Percentiles rank a stretch among this genome's conserved stretches.
Evolutionary conservation across 2,329 filamentous ascomycete species (phyloP).

Genomic region (Verticillium longisporum): DNA sequence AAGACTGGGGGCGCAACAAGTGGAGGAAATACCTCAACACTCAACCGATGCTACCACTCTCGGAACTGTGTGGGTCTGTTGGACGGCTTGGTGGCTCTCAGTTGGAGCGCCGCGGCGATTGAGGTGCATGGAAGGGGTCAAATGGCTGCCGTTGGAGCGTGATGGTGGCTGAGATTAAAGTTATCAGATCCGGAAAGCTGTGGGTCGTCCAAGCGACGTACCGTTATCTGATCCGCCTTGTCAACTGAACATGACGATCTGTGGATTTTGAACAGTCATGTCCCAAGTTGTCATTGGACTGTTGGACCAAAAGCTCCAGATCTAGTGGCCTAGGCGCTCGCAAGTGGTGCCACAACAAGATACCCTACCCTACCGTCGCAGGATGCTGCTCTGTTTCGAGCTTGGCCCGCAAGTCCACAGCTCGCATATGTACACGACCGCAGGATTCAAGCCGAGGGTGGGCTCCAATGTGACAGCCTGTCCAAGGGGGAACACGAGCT

Average conservation of each 20-base stretch:
- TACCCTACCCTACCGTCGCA: neutral
- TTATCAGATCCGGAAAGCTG: neutral
- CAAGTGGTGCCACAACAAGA: neutral
- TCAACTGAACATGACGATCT: neutral
- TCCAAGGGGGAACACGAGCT: neutral
- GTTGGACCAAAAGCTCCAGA: neutral
- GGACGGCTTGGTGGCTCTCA: neutral
- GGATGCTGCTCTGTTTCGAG: neutral
- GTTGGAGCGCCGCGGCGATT: neutral
- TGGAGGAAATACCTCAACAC: neutral
- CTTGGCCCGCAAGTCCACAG: neutral
- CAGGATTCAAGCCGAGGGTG: neutral
- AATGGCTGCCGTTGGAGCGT: neutral
- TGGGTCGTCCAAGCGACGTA: neutral
- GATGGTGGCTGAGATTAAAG: neutral
- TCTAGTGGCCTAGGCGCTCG: neutral
- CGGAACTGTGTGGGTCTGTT: neutral
- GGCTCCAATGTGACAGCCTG: no score
- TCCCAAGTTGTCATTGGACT: neutral
- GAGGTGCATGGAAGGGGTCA: neutral
- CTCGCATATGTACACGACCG: neutral
- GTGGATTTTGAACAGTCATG: neutral
- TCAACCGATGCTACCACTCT: neutral
- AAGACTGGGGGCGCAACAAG: neutral
- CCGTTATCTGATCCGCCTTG: neutral